Base-by-base conservation (phyloP, 768 basidiomycete genomes). In the Calocybe gangraenosa region DNA sequence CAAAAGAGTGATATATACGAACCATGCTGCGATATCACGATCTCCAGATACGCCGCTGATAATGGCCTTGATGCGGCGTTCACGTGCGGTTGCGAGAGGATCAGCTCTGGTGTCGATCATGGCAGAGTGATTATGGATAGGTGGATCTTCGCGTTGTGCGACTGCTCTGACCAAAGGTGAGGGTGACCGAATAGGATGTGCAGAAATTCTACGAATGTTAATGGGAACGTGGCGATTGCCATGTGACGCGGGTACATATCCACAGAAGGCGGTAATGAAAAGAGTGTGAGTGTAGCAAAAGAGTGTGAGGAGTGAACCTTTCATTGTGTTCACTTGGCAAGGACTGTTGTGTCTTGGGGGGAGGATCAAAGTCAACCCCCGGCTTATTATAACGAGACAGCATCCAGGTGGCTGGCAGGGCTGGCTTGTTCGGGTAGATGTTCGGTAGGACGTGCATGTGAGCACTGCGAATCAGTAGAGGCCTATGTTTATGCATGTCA, bases 31-130 rank as follows among this genome's bases (percentile, higher is more conserved):
- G 7, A 58, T 55, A 44, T 55, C 25, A 15, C 37, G 35, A 40
- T 45, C 28, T 13, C 20, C 40, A 23, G 44, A 32, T n/a, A 51
- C 42, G n/a, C 44, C 30, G 20, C 28, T 18, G 9, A 58, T 45
- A 9, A 58, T 58, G 30, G 48, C 39, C 4, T 22, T 35, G 10
- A 55, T 30, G 37, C 56, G 56, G 18, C 56, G 56, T 13, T 53
- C 48, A 32, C 39, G 44, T 22, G 55, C 51, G 17, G 34, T 40
- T 25, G 37, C 33, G 19, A 58, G 21, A 23, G 45, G 17, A 28
- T 46, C 40, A 19, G 48, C 25, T 35, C 64, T 64, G 11, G 62
- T 62, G 10, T 67, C 65, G 50, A 61, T 65, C 63, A 59, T 69
- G 46, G 48, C 67, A 17, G 63, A 63, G 22, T 67, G 10, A 13